phyloP scores from a whole-genome alignment of 257 asterid species.

The Cordia subcordata region DNA sequence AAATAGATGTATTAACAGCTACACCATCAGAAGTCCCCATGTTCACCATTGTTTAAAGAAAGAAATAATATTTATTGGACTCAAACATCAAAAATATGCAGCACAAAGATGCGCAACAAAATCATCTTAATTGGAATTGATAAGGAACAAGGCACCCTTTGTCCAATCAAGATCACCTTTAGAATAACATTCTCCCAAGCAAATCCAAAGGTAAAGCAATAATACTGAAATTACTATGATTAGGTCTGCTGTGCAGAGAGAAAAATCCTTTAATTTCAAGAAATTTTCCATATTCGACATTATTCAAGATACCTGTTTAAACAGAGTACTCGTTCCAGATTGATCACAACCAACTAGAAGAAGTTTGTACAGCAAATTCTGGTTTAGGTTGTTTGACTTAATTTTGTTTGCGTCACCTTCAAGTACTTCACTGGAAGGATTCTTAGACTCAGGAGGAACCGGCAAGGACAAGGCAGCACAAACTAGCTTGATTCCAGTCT shows the following conservation, averaged over 20 bases:
- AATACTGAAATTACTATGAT: no score
- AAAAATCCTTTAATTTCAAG: not conserved
- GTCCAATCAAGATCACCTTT: no score
- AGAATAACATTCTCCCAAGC: no score
- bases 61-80: no score
- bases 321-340: constrained; percentile 88
- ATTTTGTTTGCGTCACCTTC: constrained; percentile 18
- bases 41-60: not conserved
- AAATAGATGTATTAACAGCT: not conserved
- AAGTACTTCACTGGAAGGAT: constrained; percentile 20
- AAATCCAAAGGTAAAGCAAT: no score
- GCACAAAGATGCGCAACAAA: no score
- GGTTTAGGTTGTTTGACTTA: constrained; percentile 20
- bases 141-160: no score
- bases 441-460: constrained; percentile 41
- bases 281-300: no score
- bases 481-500: constrained; percentile 55
- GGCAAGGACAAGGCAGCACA: constrained; percentile 76
- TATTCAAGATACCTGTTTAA: constrained; percentile 62
- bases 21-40: not conserved
- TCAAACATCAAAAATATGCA: no score
- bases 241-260: no score
- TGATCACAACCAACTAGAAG: constrained; percentile 76
- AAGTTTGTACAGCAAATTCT: constrained; percentile 35
- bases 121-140: no score